Base-by-base conservation (phyloP, 73 alveolate species). In the Symbiodinium pilosum region DNA sequence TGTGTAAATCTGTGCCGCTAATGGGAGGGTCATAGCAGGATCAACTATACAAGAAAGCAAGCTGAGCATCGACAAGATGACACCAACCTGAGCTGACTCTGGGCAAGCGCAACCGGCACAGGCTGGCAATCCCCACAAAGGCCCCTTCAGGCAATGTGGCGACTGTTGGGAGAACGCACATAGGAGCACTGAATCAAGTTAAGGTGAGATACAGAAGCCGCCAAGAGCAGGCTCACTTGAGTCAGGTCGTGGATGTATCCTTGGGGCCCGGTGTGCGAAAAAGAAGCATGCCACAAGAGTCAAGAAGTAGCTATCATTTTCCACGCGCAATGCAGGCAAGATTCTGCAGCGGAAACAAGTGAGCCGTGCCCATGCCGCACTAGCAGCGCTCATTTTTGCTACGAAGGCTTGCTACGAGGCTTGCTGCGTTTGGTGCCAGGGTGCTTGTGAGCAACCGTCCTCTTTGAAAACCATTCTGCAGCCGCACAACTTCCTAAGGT, bases 151-250 rank as follows among this genome's bases (percentile, higher is more conserved):
- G 71, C 71, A 3, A 3, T 5, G 30, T 21, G 16, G 71, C 16
- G 26, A 21, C n/a, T n/a, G n/a, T n/a, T n/a, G n/a, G n/a, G n/a
- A n/a, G n/a, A n/a, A n/a, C n/a, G n/a, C n/a, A n/a, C n/a, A n/a
- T n/a, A n/a, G n/a, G n/a, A n/a, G n/a, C n/a, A n/a, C n/a, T n/a
- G n/a, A n/a, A n/a, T n/a, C n/a, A n/a, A n/a, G n/a, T n/a, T n/a
- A n/a, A n/a, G 77, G 38, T 64, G 77, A 28, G 77, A 26, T 7
- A 28, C 77, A 26, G 77, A 64, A 36, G 77, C 77, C 21, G 77
- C 77, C 77, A 64, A 64, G 77, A 64, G 77, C 28, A 64, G 28
- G 77, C 77, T 64, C 77, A 64, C 77, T 28, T 64, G 77, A 36
- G 77, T 64, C 77, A 20, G 16, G 32, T 64, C 77, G 28, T 64